phyloP scores from a whole-genome alignment of 495 filamentous ascomycete genomes.

The Immersiella caudata region DNA sequence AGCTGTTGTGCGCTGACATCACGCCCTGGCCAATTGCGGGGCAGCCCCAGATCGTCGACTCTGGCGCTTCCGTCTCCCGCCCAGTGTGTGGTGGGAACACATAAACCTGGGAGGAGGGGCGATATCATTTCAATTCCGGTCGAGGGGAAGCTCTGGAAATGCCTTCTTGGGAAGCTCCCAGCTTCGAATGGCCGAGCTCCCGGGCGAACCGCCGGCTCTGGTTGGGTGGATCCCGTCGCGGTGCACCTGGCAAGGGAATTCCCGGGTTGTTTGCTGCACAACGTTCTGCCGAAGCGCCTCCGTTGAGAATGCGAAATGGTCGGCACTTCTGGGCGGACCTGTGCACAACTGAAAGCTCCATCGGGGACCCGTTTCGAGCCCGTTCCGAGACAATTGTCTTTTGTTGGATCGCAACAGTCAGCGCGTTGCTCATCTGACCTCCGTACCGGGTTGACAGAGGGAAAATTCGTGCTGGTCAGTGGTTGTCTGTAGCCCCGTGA shows the following conservation, averaged over 20 bases:
- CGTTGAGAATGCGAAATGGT: conserved; percentile 3
- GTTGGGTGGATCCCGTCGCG: conserved; percentile 9
- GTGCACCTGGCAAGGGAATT: conserved; percentile 33
- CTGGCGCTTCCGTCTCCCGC: background rate
- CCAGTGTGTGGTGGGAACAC: background rate
- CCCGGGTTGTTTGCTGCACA: conserved; percentile 29
- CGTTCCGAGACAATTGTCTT: background rate
- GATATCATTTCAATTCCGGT: conserved; percentile 9
- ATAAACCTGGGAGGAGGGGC: background rate
- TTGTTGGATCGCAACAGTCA: background rate
- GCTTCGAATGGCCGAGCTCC: background rate
- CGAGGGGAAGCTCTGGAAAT: conserved; percentile 11
- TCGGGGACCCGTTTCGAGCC: background rate
- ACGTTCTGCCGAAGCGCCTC: conserved; percentile 14
- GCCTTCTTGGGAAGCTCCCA: background rate
- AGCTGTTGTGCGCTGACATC: conserved; percentile 27
- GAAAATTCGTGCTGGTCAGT: background rate
- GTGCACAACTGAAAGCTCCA: background rate
- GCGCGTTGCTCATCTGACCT: background rate
- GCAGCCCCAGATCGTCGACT: conserved; percentile 8
- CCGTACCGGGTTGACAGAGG: too few relatives aligned
- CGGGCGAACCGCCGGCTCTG: background rate
- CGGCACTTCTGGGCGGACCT: conserved; percentile 10
- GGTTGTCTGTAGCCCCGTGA: background rate
- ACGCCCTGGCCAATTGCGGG: conserved; percentile 18